Evolutionary conservation across 1,139 yeast genomes (phyloP).

Genomic region (Suhomyces atakaporum): DNA sequence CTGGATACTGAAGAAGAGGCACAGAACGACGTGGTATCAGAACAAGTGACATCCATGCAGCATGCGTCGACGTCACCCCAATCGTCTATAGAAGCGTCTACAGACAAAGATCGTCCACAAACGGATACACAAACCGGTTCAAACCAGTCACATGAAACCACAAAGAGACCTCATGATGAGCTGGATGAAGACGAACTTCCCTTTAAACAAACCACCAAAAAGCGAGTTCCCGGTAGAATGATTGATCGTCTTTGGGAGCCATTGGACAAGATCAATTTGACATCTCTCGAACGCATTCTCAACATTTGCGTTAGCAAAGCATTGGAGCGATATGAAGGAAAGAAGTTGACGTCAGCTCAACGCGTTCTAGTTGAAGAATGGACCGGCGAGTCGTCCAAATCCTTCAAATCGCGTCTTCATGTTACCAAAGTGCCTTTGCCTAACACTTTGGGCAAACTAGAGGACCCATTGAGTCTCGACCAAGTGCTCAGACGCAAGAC

Average conservation of each 20-base stretch:
- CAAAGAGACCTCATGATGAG: conserved; percentile 4
- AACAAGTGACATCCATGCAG: too few species aligned
- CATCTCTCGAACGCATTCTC: conserved; percentile 32
- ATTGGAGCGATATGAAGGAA: conserved; percentile 29
- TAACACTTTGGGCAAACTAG: conserved; percentile 24
- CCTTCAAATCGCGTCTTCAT: conserved; percentile 35
- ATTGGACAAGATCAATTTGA: conserved; percentile 22
- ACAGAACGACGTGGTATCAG: too few species aligned
- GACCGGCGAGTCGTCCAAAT: conserved; percentile 28
- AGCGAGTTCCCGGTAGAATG: conserved; percentile 30
- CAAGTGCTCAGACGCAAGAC: conserved; percentile 31
- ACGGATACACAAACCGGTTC: too few species aligned
- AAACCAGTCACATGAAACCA: conserved; percentile 1
- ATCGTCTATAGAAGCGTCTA: too few species aligned
- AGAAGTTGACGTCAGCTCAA: conserved; percentile 31
- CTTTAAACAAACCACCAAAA: conserved; percentile 12
- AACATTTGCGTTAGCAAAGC: conserved; percentile 33
- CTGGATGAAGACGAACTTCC: conserved; percentile 2
- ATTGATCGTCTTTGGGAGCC: conserved; percentile 42
- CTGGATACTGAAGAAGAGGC: too few species aligned
- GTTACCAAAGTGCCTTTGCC: conserved; percentile 40
- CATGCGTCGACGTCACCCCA: too few species aligned
- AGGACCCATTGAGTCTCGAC: conserved; percentile 36
- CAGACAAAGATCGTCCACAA: too few species aligned
- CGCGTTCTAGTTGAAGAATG: conserved; percentile 32